Evolutionary conservation across 345 rosid species (phyloP), one percentile per base, ranked within the genome.

Genomic region (Acer saccharum): DNA sequence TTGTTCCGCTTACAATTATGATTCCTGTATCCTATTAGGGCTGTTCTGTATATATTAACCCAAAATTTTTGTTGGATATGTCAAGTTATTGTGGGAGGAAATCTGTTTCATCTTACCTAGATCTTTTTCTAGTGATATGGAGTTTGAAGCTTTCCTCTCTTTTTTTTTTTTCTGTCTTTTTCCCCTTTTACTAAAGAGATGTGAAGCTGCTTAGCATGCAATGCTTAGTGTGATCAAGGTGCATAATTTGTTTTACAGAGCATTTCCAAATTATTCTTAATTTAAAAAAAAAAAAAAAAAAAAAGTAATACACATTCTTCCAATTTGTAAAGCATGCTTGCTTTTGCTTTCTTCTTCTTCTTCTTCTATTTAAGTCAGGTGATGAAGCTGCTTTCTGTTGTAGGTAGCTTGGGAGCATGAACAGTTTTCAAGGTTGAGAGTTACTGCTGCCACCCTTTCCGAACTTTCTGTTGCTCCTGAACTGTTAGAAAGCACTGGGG

Each of bases 351-450:
- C 14, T 18, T 79, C 65, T 43, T 43, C 65, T 43, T 43, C 46
- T 72, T 71, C 12, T 69, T 3, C 79, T 44, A n/a, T 77, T 75
- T 80, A 76, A 73, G 61, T 77, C 58, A 35, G 75, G 77, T 85
- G 72, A 85, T 85, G 69, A 73, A 88, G 78, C 72, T 74, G 17
- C 69, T 78, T 44, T 68, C 69, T 79, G 85, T 60, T 88, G 83
- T 87, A 96, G 98, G 98, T 96, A 90, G 98, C 99, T 86, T 96
- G 99, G 98, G 98, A 94, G 90, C 99, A 96, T 82, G 99, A 96
- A 87, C 98, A 96, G 65, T 94, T 96, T 86, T 96, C 98, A 83
- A 90, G 92, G 81, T 87, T 90, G 72, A 96, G 99, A 84, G 91
- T 96, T 72, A 96, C 98, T 64, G 97, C 99, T 67, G 99, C 92